Evolutionary conservation across 148 eudicot species (phyloP).

Genomic region (Cornus florida): DNA sequence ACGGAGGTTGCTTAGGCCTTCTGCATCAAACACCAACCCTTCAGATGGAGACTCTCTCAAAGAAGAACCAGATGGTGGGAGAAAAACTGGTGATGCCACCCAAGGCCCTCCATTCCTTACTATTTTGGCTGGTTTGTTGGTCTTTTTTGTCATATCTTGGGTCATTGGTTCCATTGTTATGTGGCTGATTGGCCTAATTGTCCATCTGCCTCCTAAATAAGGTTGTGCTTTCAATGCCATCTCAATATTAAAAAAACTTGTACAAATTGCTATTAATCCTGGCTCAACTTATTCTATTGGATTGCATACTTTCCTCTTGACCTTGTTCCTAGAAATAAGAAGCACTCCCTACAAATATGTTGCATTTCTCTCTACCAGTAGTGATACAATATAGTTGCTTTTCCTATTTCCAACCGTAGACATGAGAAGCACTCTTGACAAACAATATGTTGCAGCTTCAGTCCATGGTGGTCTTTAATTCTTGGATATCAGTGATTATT

Average conservation of each 20-base stretch:
- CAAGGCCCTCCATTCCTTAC: constrained; percentile 50
- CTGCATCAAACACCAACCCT: constrained; percentile 34
- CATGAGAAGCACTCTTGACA: too few relatives aligned
- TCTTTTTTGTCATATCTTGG: constrained; percentile 32
- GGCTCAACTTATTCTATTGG: neutral
- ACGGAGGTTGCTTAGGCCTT: constrained; percentile 21
- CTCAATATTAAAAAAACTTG: neutral
- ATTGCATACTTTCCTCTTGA: neutral
- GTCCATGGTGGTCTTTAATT: too few relatives aligned
- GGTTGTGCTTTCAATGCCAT: neutral
- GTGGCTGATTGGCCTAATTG: constrained; percentile 39
- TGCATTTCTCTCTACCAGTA: neutral
- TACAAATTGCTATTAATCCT: neutral
- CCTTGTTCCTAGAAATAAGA: too few relatives aligned
- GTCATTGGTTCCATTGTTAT: constrained; percentile 38
- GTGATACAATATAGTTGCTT: neutral
- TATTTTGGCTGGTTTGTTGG: constrained; percentile 45
- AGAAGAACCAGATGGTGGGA: constrained; percentile 21
- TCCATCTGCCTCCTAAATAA: constrained; percentile 20
- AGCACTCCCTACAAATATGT: too few relatives aligned
- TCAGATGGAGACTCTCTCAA: constrained; percentile 9
- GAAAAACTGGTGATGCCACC: constrained; percentile 11
- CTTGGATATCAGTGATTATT: too few relatives aligned
- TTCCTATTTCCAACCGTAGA: too few relatives aligned
- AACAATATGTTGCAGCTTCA: too few relatives aligned